These are phyloP conservation scores for Podaxis sp. DNA, from an alignment of 768 basidiomycete genomes.

Conservation along the genomic window DNA sequence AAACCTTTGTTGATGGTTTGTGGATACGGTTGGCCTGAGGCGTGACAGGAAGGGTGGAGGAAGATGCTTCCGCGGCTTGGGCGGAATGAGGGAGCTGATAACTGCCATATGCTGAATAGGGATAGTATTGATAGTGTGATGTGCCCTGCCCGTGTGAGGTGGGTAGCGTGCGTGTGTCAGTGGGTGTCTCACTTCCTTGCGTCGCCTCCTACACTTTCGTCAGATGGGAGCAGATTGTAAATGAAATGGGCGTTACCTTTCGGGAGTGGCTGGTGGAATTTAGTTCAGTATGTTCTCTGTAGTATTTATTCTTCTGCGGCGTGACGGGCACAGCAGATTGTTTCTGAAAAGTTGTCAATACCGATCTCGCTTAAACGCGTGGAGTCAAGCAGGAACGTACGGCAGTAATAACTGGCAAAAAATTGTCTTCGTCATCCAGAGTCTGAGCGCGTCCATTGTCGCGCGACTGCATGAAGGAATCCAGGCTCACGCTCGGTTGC, in stretches of 20 bases:
- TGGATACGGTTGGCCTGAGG: constrained; percentile 41
- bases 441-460: constrained; percentile 39
- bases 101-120: constrained; percentile 34
- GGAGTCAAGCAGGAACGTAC: constrained; percentile 20
- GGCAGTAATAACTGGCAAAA: not conserved
- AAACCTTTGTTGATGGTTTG: constrained; percentile 16
- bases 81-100: constrained; percentile 29
- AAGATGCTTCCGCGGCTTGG: constrained; percentile 22
- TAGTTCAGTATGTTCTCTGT: constrained; percentile 48
- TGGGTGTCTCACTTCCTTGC: constrained; percentile 41
- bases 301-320: constrained; percentile 58
- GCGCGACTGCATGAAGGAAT: constrained; percentile 52
- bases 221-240: constrained; percentile 16
- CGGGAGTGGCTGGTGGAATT: constrained; percentile 22
- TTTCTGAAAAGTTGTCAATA: not conserved
- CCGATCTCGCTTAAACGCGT: constrained; percentile 19
- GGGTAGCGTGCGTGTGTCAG: constrained; percentile 32
- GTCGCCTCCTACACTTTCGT: constrained; percentile 21
- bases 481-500: constrained; percentile 38
- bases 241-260: constrained; percentile 22
- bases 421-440: not conserved
- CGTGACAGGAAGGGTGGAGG: constrained; percentile 41
- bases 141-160: constrained; percentile 25
- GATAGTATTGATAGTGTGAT: constrained; percentile 35
- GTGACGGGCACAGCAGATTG: constrained; percentile 37